Percentiles rank a stretch among this genome's conserved stretches.
Evolutionary conservation across 2,329 filamentous ascomycete genomes (phyloP).

Genomic region (Nigrospora osmanthi): DNA sequence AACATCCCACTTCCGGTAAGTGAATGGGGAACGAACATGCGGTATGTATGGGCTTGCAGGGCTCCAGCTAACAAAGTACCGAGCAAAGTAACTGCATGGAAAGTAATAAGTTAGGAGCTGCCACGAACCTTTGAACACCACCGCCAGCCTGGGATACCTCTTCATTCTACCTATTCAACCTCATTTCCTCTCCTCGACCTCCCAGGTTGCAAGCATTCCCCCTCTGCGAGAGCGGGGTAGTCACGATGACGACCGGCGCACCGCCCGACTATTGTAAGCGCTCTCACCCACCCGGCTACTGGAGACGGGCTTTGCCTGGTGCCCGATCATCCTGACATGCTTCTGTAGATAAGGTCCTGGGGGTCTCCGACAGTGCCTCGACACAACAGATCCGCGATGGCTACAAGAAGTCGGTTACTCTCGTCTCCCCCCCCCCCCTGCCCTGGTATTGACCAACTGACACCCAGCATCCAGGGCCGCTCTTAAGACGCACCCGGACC

Average conservation of each 20-base stretch:
- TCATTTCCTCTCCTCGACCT: too few species aligned
- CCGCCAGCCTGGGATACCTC: too few species aligned
- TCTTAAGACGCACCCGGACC: constrained; percentile 87
- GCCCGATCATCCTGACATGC: constrained; percentile 8
- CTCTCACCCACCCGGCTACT: constrained; percentile 1
- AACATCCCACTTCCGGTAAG: too few species aligned
- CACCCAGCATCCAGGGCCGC: constrained; percentile 54
- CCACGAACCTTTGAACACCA: too few species aligned
- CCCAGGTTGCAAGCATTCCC: too few species aligned
- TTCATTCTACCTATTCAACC: too few species aligned
- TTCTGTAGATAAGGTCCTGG: constrained; percentile 61
- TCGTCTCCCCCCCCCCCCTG: not conserved
- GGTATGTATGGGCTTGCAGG: too few species aligned
- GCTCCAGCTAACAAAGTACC: too few species aligned
- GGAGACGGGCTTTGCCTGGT: not conserved
- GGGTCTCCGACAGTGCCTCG: constrained; percentile 64
- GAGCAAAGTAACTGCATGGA: too few species aligned
- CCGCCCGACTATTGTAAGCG: constrained; percentile 53
- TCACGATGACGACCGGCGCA: constrained; percentile 24
- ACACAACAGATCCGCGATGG: constrained; percentile 83
- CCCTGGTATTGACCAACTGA: constrained; percentile 6
- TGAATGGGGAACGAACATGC: too few species aligned
- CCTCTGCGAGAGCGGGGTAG: constrained; percentile 15
- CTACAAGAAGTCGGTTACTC: constrained; percentile 67
- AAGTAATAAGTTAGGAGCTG: too few species aligned